A percentile compares a stretch with the other conserved stretches of the same genome.
Evolutionary conservation across 139 green algal genomes (phyloP).

Genomic region (Closterium sp.): DNA sequence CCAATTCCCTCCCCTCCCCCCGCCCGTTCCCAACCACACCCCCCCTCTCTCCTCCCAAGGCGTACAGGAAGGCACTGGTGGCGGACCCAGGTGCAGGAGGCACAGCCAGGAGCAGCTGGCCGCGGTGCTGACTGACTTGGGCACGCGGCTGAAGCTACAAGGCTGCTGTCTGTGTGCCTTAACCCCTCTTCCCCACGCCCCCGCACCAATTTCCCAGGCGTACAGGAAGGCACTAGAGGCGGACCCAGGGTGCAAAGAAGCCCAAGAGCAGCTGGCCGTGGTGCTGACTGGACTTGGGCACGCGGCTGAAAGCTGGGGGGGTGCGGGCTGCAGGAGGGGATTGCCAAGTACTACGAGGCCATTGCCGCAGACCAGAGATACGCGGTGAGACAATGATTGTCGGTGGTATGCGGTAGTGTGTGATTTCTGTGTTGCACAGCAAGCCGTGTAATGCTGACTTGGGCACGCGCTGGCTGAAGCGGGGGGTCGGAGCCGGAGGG

Average conservation of each 20-base stretch:
- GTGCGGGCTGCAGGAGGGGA: conserved; percentile 54
- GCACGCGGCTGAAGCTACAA: conserved; percentile 71
- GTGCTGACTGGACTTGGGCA: conserved; percentile 86
- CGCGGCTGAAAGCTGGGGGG: conserved; percentile 68
- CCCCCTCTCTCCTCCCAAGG: conserved; percentile 4
- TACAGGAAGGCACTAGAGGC: conserved; percentile 48
- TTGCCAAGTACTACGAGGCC: conserved; percentile 64
- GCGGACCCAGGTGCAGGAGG: conserved; percentile 17
- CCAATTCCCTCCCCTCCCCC: not conserved
- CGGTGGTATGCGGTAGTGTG: not conserved
- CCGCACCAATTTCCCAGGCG: too few species aligned
- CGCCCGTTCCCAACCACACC: not conserved
- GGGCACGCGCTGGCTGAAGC: conserved; percentile 75
- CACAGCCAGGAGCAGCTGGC: conserved; percentile 63
- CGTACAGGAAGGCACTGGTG: conserved; percentile 43
- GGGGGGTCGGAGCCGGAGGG: conserved; percentile 55
- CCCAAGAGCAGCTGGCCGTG: conserved; percentile 58
- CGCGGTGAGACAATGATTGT: conserved; percentile 26
- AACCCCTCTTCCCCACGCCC: too few species aligned
- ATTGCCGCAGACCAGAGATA: conserved; percentile 31
- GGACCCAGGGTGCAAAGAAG: too few species aligned
- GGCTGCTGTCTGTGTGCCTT: conserved; percentile 17
- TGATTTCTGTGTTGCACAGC: too few species aligned
- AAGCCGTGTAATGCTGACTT: conserved; percentile 65
- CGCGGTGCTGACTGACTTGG: conserved; percentile 78